Conservation (phyloP, 1,139 yeast genomes). For the Torulaspora pretoriensis region DNA sequence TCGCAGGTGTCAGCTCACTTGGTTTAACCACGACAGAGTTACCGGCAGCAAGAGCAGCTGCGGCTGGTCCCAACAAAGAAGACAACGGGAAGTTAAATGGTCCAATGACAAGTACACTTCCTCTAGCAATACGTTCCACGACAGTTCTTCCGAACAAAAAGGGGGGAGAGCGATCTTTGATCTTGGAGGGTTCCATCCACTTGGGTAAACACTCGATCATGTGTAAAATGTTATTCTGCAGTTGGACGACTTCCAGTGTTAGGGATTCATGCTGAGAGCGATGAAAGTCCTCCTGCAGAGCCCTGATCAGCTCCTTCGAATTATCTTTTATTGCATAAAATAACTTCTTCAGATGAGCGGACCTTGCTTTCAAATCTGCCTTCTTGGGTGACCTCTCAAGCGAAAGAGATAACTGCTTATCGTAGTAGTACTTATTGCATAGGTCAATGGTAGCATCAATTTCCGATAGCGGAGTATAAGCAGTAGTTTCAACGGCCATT, state of each 20-base stretch:
- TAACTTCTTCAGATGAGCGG: slow-evolving; percentile 62
- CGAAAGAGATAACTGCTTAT: slow-evolving; percentile 22
- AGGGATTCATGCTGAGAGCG: slow-evolving; percentile 60
- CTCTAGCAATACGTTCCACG: slow-evolving; percentile 67
- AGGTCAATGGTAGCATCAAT: slow-evolving; percentile 19
- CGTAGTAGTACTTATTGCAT: slow-evolving; percentile 19
- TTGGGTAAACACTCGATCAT: slow-evolving; percentile 56
- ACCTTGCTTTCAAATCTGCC: slow-evolving; percentile 53
- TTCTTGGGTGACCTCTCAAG: slow-evolving; percentile 15
- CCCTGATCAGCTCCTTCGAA: slow-evolving; percentile 50
- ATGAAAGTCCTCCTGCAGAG: slow-evolving; percentile 63
- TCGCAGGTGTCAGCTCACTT: slow-evolving; percentile 67
- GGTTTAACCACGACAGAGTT: slow-evolving; percentile 80
- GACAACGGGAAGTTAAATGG: slow-evolving; percentile 87
- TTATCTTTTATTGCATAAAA: slow-evolving; percentile 65
- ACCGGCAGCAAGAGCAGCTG: slow-evolving; percentile 85
- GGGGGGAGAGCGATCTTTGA: slow-evolving; percentile 44
- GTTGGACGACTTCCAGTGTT: slow-evolving; percentile 51
- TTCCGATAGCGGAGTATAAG: slow-evolving; percentile 20
- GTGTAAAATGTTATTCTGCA: slow-evolving; percentile 54
- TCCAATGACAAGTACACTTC: slow-evolving; percentile 68
- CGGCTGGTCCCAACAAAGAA: slow-evolving; percentile 60
- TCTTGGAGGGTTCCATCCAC: slow-evolving; percentile 57
- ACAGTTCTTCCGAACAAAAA: slow-evolving; percentile 47
- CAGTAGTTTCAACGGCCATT: slow-evolving; percentile 5